These are phyloP conservation scores for Ogataea paradorogensis DNA, from an alignment of 805 yeast genomes.

Conservation along the genomic window DNA sequence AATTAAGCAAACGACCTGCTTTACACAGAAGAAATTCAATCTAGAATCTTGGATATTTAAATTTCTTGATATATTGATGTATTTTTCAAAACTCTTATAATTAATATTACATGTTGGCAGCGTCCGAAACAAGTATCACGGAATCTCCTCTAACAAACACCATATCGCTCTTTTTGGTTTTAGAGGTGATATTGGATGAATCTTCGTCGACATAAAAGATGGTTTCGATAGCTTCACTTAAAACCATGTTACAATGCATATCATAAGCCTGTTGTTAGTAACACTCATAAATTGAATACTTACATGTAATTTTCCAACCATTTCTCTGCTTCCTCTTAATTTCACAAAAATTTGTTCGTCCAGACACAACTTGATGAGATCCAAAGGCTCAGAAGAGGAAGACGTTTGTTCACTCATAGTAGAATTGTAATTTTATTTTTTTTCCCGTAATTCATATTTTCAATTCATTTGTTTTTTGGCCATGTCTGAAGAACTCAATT, in stretches of 20 bases:
- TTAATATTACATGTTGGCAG: conserved; percentile 23
- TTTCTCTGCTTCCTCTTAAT: conserved; percentile 90
- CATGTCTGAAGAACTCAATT: conserved; percentile 45
- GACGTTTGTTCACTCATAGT: conserved; percentile 25
- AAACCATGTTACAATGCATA: conserved; percentile 93
- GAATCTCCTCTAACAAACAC: conserved; percentile 97
- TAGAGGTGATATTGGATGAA: conserved; percentile 41
- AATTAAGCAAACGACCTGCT: conserved; percentile 29
- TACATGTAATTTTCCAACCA: conserved; percentile 83
- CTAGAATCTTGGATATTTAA: conserved; percentile 20
- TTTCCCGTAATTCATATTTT: background rate
- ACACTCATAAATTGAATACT: conserved; percentile 22
- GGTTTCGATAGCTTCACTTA: conserved; percentile 88
- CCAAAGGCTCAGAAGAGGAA: conserved; percentile 72
- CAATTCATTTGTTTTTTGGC: conserved; percentile 1
- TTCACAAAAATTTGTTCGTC: conserved; percentile 88
- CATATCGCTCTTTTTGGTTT: conserved; percentile 71
- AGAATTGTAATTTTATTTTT: background rate
- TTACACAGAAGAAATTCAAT: conserved; percentile 62
- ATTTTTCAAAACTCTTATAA: background rate
- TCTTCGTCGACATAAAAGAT: conserved; percentile 58
- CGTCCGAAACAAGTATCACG: conserved; percentile 69
- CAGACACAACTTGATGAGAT: conserved; percentile 76
- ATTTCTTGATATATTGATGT: background rate
- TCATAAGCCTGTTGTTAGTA: conserved; percentile 64